phyloP scores from a whole-genome alignment of 352 stramenopile species.

The Elongisporangium senticosum region DNA sequence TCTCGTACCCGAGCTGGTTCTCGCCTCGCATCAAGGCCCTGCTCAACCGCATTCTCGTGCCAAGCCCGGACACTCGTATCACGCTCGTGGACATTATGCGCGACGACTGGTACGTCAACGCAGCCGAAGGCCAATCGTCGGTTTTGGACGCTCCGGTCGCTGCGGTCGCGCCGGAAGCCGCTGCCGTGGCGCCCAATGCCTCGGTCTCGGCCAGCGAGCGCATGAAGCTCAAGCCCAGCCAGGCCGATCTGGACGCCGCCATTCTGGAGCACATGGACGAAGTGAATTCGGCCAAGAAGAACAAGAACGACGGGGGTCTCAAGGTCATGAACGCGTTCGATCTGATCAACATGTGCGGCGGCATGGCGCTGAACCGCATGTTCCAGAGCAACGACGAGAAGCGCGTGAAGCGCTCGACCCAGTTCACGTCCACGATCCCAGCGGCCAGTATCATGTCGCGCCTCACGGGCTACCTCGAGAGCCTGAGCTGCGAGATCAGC shows the following conservation, averaged over 20 bases:
- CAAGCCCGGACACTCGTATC: conserved; percentile 86
- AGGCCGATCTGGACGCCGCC: conserved; percentile 75
- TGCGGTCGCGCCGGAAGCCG: conserved; percentile 9
- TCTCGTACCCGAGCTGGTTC: conserved; percentile 93
- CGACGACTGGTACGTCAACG: conserved; percentile 87
- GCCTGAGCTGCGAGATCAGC: conserved; percentile 71
- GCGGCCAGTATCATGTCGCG: conserved; percentile 73
- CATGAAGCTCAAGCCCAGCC: conserved; percentile 76
- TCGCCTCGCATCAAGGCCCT: conserved; percentile 83
- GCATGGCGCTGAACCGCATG: conserved; percentile 88
- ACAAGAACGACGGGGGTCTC: conserved; percentile 48
- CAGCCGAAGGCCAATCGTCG: conserved; percentile 19
- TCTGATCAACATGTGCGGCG: conserved; percentile 90
- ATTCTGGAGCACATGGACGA: conserved; percentile 81
- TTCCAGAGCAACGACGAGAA: conserved; percentile 87
- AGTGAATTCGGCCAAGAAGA: conserved; percentile 62
- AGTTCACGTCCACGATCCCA: conserved; percentile 82
- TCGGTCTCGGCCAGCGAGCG: conserved; percentile 15
- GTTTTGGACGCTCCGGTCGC: conserved; percentile 10
- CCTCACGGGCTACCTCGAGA: conserved; percentile 73
- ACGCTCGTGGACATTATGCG: conserved; percentile 86
- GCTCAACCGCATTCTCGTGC: conserved; percentile 90
- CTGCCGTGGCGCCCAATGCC: conserved; percentile 9
- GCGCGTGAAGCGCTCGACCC: conserved; percentile 77
- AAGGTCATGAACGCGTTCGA: conserved; percentile 92